Base-by-base conservation (phyloP, 495 filamentous ascomycete species). In the Penicillium malachiteum region DNA sequence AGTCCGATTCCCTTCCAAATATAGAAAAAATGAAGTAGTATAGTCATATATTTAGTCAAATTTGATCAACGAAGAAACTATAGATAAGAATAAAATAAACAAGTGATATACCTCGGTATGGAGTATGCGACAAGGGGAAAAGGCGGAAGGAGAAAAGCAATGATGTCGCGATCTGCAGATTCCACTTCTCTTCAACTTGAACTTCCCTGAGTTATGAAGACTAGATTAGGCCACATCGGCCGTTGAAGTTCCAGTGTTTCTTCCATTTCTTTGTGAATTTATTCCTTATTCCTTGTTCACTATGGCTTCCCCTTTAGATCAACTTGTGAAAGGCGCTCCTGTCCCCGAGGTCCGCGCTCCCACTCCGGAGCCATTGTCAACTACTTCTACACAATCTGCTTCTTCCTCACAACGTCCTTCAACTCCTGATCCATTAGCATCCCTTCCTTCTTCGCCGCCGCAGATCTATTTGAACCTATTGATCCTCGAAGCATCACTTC, bases 381-480 rank as follows among this genome's bases (percentile, higher is more conserved):
- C 64, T 70, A 48, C 73, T 67, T 35, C 57, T 48, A 40, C 50
- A 39, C 61, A 71, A 65, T 55, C 71, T 37, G 65, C 72, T 5
- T 67, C 72, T 45, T 66, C 75, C 59, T 50, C 75, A 44, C 64
- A 71, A 52, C 69, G 71, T 48, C 62, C 66, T 54, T 66, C 73
- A 71, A 81, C 70, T 56, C 81, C 71, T 61, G 89, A 96, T 69
- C 92, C 92, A 38, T 78, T 91, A 45, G 86, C 87, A 52, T 82
- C 85, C 39, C 83, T 95, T 31, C 93, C 94, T 10, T 93, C 88
- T 56, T 91, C 92, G 31, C 93, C 89, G 67, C 90, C 90, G n/a
- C 95, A 97, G 75, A 96, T 97, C 64, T 99, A 97, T 76, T 83
- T 97, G 61, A 99, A 99, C 69, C 88, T 99, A 37, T 79, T 99